These are phyloP conservation scores for Saururus chinensis DNA, from an alignment of 164 flowering plant species.

Conservation along the genomic window DNA sequence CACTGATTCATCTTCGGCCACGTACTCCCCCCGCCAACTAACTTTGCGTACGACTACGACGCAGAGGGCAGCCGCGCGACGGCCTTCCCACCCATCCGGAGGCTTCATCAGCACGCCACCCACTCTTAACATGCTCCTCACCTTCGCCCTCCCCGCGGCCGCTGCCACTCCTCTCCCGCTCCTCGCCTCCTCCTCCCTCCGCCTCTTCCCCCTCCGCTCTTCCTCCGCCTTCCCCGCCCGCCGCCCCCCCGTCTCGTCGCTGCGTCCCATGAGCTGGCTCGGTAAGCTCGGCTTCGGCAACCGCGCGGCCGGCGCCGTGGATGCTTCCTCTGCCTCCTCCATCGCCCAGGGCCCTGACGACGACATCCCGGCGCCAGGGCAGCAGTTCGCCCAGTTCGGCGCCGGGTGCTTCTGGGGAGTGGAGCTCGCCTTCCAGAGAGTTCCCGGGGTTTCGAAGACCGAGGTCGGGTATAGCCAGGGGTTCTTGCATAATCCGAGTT, in stretches of 20 bases:
- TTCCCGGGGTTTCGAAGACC: conserved; percentile 66
- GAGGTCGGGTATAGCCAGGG: conserved; percentile 91
- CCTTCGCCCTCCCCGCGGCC: not conserved
- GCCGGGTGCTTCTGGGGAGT: conserved; percentile 97
- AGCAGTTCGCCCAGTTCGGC: conserved; percentile 66
- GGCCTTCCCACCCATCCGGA: not conserved
- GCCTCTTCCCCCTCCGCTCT: not conserved
- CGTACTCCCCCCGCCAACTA: not conserved
- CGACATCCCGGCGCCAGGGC: conserved; percentile 62
- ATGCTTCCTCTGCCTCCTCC: not conserved
- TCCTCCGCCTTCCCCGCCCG: not conserved
- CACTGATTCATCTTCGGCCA: not conserved
- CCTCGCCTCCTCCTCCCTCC: not conserved
- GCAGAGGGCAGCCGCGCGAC: too few species aligned
- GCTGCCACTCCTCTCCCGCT: not conserved
- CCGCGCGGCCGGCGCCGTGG: not conserved
- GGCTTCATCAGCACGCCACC: not conserved
- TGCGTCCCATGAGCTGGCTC: conserved; percentile 7
- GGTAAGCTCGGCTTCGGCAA: conserved; percentile 4
- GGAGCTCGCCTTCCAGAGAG: conserved; percentile 77
- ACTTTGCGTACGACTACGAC: too few species aligned
- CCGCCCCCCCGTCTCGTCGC: not conserved
- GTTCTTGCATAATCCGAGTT: conserved; percentile 48
- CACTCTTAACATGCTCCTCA: not conserved
- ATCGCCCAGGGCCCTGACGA: conserved; percentile 71